These are phyloP conservation scores for Xylariaceae sp. DNA, from an alignment of 2,329 filamentous ascomycete species.

Conservation along the genomic window DNA sequence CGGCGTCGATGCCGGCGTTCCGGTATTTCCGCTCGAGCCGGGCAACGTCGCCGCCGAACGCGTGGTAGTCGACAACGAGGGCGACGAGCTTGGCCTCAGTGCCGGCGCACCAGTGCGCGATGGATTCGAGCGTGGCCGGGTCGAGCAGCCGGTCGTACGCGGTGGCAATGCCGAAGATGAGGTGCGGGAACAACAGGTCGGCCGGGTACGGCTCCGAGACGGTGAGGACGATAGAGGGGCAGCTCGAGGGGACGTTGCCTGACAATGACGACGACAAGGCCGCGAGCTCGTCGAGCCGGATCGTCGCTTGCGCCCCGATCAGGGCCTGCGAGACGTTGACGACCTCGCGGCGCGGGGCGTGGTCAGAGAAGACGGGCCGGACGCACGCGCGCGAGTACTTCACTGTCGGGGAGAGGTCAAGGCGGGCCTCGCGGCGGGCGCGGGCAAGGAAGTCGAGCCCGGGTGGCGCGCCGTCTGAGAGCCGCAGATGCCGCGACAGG, in stretches of 20 bases:
- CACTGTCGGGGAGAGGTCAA: neutral
- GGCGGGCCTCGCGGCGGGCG: neutral
- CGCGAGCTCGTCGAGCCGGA: slow-evolving; percentile 1
- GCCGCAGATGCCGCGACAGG: neutral
- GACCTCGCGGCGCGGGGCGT: slow-evolving; percentile 29
- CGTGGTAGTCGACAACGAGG: slow-evolving; percentile 38
- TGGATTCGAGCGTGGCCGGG: slow-evolving; percentile 35
- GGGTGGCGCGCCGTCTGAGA: neutral
- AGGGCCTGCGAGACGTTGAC: slow-evolving; percentile 30
- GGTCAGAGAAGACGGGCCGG: slow-evolving; percentile 25
- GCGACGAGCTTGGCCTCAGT: slow-evolving; percentile 46
- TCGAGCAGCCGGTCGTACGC: slow-evolving; percentile 40
- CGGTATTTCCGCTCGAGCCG: slow-evolving; percentile 25
- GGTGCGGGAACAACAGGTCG: slow-evolving; percentile 35
- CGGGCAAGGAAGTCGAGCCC: neutral
- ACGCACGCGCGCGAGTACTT: slow-evolving; percentile 20
- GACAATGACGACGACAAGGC: too few species aligned
- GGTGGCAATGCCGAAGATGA: slow-evolving; percentile 52
- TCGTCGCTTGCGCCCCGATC: slow-evolving; percentile 22
- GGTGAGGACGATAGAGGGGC: slow-evolving; percentile 36
- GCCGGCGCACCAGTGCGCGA: slow-evolving; percentile 48
- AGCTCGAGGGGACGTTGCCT: slow-evolving; percentile 19
- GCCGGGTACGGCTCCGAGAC: slow-evolving; percentile 37
- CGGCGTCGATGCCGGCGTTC: slow-evolving; percentile 26
- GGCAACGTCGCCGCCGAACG: slow-evolving; percentile 20